Base-by-base conservation (phyloP, 2,329 filamentous ascomycete genomes). In the Epichloe coenophiala region DNA sequence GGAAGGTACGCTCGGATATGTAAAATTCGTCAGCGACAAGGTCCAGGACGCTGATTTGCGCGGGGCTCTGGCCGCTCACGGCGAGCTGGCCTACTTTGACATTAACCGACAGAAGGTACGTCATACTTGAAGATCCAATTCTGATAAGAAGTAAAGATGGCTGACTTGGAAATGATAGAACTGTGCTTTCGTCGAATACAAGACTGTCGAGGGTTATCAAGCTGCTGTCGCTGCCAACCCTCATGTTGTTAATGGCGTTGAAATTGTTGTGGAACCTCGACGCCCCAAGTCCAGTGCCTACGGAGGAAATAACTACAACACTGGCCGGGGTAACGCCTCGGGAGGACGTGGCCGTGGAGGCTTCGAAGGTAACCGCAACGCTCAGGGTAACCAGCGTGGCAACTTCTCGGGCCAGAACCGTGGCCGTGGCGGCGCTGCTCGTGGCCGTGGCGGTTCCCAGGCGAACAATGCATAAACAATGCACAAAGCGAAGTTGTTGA, bases 121-220 rank as follows among this genome's bases (percentile, higher is more conserved):
- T 65, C 9, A 9, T 38, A 5, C n/a, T 44, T 15, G 11, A 44
- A 4, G 4, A 21, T 13, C 17, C 5, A 21, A 17, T 13, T 33
- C 8, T 8, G 11, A 43, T 15, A 1, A 38, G 12, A 5, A 38
- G 3, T 17, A n/a, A 35, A 38, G 3, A 15, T 41, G 44, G 19
- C 49, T 51, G 36, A 51, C 45, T 5, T 33, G 15, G 31, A 48
- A 41, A 31, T 48, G 40, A 31, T 63, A 95, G 91, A 96, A 93
- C 76, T 96, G 89, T 63, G 93, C 93, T 27, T 97, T 97, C 64
- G 88, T 96, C 54, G 93, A 98, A 67, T 98, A 93, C 68, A 85
- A 83, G 63, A 86, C 84, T 45, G 65, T 80, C 21, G 81, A 89
- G 50, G 88, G 81, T 45, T 96, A 95, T 70, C 79, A 88, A 66